Conservation (phyloP, 768 basidiomycete species). For the Boletus tomentosulus region DNA sequence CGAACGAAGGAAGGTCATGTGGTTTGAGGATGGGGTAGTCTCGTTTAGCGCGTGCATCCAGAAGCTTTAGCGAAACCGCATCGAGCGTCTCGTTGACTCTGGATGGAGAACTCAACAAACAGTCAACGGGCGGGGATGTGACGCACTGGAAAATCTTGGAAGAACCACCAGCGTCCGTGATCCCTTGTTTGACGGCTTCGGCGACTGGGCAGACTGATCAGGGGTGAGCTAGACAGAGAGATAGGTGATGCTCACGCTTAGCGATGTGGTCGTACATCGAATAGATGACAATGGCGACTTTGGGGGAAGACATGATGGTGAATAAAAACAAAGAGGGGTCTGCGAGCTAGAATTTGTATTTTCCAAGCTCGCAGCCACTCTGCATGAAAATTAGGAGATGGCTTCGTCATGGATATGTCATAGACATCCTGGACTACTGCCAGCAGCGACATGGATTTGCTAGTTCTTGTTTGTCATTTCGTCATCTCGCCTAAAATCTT, state of each 20-base stretch:
- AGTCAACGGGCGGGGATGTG: neutral
- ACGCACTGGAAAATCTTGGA: slow-evolving; percentile 54
- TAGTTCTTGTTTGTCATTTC: neutral
- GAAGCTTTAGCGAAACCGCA: too few species aligned
- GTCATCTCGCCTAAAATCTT: neutral
- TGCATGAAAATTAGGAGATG: slow-evolving; percentile 9
- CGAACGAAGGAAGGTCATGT: slow-evolving; percentile 50
- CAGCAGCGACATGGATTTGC: too few species aligned
- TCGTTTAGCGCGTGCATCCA: slow-evolving; percentile 62
- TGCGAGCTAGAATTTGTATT: neutral
- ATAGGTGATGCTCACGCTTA: slow-evolving; percentile 42
- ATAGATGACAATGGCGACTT: slow-evolving; percentile 70
- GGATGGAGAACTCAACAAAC: neutral
- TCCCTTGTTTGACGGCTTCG: slow-evolving; percentile 43
- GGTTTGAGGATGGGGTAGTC: slow-evolving; percentile 66
- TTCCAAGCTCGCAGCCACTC: neutral
- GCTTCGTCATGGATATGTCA: slow-evolving; percentile 2
- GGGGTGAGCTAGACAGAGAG: neutral
- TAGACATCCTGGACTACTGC: neutral
- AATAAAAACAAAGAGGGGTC: neutral
- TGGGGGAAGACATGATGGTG: slow-evolving; percentile 44
- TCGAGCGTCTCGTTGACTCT: slow-evolving; percentile 82
- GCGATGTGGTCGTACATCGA: slow-evolving; percentile 71
- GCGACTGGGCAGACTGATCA: slow-evolving; percentile 47
- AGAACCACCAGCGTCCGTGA: slow-evolving; percentile 45